phyloP scores from a whole-genome alignment of 257 asterid genomes.

The Scutellaria baicalensis region DNA sequence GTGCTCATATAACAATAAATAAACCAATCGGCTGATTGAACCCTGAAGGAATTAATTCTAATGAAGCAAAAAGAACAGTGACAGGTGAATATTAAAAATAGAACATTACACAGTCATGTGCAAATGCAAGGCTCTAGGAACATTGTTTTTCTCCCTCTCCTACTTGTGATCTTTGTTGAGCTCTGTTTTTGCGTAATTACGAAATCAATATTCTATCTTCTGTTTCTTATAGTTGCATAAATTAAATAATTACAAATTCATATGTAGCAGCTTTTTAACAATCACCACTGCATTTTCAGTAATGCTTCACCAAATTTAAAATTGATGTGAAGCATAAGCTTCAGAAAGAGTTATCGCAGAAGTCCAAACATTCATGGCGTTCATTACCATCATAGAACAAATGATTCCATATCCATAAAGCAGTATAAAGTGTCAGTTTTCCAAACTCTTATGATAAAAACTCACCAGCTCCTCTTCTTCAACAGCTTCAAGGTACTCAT shows the following conservation, averaged over 20 bases:
- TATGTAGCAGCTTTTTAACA: not conserved
- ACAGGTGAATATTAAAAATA: not conserved
- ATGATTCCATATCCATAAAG: not conserved
- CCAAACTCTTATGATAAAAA: not conserved
- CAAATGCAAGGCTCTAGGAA: not conserved
- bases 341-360: not conserved
- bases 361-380: not conserved
- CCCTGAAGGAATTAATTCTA: not conserved
- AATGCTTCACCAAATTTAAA: not conserved
- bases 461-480: conserved; percentile 75
- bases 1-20: not conserved
- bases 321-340: not conserved
- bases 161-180: not conserved
- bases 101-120: not conserved
- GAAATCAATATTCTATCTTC: not conserved
- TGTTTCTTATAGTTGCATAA: not conserved
- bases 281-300: not conserved
- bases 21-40: not conserved
- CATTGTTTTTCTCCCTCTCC: not conserved
- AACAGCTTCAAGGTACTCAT: conserved; percentile 56
- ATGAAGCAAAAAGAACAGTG: not conserved
- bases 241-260: not conserved
- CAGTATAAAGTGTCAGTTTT: not conserved
- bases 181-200: not conserved
- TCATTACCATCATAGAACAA: not conserved